Percentiles rank a stretch among this genome's conserved stretches.
phyloP scores from a whole-genome alignment of 2,329 filamentous ascomycete genomes.

The Sphaerulina vaccinii region DNA sequence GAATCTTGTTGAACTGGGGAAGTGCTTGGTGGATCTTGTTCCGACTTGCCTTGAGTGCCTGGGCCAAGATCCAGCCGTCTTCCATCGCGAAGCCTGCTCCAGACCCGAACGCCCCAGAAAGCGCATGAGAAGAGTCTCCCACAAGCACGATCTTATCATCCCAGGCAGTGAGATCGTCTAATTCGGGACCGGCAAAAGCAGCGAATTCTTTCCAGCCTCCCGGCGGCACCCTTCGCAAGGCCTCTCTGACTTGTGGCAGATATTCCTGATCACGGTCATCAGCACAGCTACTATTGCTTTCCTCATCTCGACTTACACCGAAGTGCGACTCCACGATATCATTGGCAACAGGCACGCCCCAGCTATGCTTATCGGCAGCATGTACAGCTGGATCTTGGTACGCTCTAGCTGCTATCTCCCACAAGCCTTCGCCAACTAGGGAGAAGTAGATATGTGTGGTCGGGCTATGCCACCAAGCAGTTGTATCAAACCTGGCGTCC shows the following conservation, averaged over 20 bases:
- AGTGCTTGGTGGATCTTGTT: slow-evolving; percentile 33
- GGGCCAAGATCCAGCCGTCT: slow-evolving; percentile 48
- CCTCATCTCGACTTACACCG: slow-evolving; percentile 12
- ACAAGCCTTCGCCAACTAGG: slow-evolving; percentile 39
- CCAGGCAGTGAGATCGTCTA: slow-evolving; percentile 44
- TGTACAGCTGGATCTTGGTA: slow-evolving; percentile 17
- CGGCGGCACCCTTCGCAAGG: slow-evolving; percentile 41
- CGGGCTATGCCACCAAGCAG: slow-evolving; percentile 48
- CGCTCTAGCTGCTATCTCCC: slow-evolving; percentile 23
- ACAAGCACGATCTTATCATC: slow-evolving; percentile 49
- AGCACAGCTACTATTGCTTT: slow-evolving; percentile 28
- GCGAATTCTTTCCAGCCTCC: slow-evolving; percentile 50
- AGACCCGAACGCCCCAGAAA: slow-evolving; percentile 40
- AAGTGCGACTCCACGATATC: slow-evolving; percentile 42
- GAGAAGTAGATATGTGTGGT: slow-evolving; percentile 46
- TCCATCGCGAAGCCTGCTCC: slow-evolving; percentile 49
- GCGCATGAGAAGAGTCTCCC: slow-evolving; percentile 56
- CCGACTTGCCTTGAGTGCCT: slow-evolving; percentile 28
- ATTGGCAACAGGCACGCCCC: slow-evolving; percentile 42
- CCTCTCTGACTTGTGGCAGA: slow-evolving; percentile 43
- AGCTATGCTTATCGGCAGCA: slow-evolving; percentile 33
- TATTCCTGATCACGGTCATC: slow-evolving; percentile 38
- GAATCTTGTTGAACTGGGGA: slow-evolving; percentile 41
- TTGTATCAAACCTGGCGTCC: slow-evolving; percentile 37
- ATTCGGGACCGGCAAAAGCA: slow-evolving; percentile 49